A percentile compares a stretch with the other conserved stretches of the same genome.
phyloP scores from a whole-genome alignment of 108 stramenopile genomes.

The Nitzschia sp. region DNA sequence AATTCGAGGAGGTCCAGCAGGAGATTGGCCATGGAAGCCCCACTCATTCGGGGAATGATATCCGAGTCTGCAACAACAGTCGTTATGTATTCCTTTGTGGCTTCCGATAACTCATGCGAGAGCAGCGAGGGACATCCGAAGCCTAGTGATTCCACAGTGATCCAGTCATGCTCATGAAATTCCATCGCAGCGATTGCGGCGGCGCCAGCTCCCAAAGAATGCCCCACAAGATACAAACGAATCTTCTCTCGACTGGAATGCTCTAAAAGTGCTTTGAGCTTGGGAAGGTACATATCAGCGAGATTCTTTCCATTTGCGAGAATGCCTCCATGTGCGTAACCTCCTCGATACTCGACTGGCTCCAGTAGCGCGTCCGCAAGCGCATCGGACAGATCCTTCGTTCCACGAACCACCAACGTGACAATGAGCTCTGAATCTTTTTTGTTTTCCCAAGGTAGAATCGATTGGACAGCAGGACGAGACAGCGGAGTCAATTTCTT shows the following conservation, averaged over 20 bases:
- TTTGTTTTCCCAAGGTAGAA: slow-evolving; percentile 49
- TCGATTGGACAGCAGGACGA: slow-evolving; percentile 18
- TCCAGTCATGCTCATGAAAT: slow-evolving; percentile 47
- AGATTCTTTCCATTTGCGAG: slow-evolving; percentile 62
- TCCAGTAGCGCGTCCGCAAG: slow-evolving; percentile 74
- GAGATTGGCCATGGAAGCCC: slow-evolving; percentile 60
- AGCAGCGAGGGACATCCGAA: slow-evolving; percentile 85
- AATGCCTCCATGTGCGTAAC: slow-evolving; percentile 78
- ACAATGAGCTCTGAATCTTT: slow-evolving; percentile 57
- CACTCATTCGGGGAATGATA: slow-evolving; percentile 76
- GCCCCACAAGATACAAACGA: slow-evolving; percentile 65
- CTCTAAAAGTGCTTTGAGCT: slow-evolving; percentile 52
- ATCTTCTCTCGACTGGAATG: slow-evolving; percentile 56
- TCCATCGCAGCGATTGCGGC: slow-evolving; percentile 84
- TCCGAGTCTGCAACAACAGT: slow-evolving; percentile 78
- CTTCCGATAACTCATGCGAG: slow-evolving; percentile 53
- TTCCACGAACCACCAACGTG: slow-evolving; percentile 75
- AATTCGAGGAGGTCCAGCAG: slow-evolving; percentile 60
- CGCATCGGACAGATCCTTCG: slow-evolving; percentile 71
- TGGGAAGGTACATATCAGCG: slow-evolving; percentile 57
- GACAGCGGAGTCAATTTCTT: slow-evolving; percentile 29
- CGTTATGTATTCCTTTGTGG: slow-evolving; percentile 66
- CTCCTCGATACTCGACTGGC: slow-evolving; percentile 63
- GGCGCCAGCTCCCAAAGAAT: slow-evolving; percentile 81
- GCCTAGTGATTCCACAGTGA: slow-evolving; percentile 62